Conservation (phyloP, 2,329 filamentous ascomycete genomes). For the Colletotrichum tropicicola region DNA sequence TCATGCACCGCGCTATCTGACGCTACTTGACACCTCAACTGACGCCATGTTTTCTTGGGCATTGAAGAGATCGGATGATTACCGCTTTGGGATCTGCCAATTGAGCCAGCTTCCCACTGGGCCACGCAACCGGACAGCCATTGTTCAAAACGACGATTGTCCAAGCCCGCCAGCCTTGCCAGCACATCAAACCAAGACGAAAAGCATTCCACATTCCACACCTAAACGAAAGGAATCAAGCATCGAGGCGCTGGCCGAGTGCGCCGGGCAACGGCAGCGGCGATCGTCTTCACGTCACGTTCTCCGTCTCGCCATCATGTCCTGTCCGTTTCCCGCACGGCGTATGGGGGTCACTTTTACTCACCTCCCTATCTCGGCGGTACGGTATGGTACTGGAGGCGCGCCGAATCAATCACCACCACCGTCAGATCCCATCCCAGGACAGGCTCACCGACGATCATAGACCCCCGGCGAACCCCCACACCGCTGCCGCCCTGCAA, state of each 20-base stretch:
- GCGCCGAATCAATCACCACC: constrained; percentile 16
- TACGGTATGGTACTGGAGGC: not conserved
- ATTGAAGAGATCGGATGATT: constrained; percentile 17
- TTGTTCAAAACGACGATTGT: not conserved
- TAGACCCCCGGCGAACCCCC: constrained; percentile 14
- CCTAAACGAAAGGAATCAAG: not conserved
- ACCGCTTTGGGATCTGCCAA: constrained; percentile 1
- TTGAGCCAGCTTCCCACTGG: not conserved
- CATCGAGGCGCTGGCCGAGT: not conserved
- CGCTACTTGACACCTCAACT: constrained; percentile 22
- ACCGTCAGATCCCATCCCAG: not conserved
- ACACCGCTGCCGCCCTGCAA: not conserved
- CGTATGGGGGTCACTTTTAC: not conserved
- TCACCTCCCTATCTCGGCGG: constrained; percentile 16
- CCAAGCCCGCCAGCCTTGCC: constrained; percentile 14
- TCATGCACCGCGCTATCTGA: constrained; percentile 6
- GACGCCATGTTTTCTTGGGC: constrained; percentile 24
- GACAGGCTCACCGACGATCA: constrained; percentile 24
- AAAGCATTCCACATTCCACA: constrained; percentile 22
- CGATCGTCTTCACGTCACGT: not conserved
- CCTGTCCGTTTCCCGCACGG: constrained; percentile 12
- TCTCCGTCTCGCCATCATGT: not conserved
- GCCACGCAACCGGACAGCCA: constrained; percentile 1
- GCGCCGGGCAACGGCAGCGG: constrained; percentile 3
- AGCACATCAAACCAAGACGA: constrained; percentile 17